Evolutionary conservation across 1,284 basidiomycete species (phyloP).

Genomic region (Marasmius oreades): DNA sequence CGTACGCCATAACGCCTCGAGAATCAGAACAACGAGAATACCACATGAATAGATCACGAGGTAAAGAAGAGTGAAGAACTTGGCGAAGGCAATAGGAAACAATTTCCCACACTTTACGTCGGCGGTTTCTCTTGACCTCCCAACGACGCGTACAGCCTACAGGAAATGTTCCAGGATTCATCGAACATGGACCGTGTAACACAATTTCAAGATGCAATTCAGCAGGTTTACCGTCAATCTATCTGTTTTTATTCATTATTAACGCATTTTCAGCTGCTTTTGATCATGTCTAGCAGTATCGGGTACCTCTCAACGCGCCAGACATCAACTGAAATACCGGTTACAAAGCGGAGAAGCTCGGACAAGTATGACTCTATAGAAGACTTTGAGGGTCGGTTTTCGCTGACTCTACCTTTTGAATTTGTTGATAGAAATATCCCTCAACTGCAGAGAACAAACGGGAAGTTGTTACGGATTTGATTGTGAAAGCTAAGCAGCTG

Average conservation of each 20-base stretch:
- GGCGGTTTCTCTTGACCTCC: not conserved
- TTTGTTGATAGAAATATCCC: not conserved
- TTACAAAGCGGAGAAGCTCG: slow-evolving; percentile 55
- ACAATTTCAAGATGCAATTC: not conserved
- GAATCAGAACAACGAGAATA: no score
- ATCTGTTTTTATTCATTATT: not conserved
- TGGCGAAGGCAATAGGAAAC: no score
- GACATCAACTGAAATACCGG: slow-evolving; percentile 52
- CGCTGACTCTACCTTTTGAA: not conserved
- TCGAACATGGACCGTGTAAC: not conserved
- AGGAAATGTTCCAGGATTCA: not conserved
- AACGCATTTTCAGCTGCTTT: not conserved
- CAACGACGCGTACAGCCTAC: not conserved
- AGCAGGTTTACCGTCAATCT: not conserved
- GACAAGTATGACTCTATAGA: slow-evolving; percentile 56
- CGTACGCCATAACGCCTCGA: no score
- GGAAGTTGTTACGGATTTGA: slow-evolving; percentile 74
- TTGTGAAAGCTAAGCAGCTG: slow-evolving; percentile 81
- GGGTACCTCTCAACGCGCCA: slow-evolving; percentile 57
- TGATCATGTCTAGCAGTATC: slow-evolving; percentile 58
- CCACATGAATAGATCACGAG: no score
- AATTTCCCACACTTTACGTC: no score
- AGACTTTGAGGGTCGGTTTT: slow-evolving; percentile 28
- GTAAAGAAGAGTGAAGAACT: no score
- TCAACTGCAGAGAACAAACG: slow-evolving; percentile 61